These are phyloP conservation scores for Tolypocladium amazonense DNA, from an alignment of 2,329 filamentous ascomycete genomes.

Conservation along the genomic window DNA sequence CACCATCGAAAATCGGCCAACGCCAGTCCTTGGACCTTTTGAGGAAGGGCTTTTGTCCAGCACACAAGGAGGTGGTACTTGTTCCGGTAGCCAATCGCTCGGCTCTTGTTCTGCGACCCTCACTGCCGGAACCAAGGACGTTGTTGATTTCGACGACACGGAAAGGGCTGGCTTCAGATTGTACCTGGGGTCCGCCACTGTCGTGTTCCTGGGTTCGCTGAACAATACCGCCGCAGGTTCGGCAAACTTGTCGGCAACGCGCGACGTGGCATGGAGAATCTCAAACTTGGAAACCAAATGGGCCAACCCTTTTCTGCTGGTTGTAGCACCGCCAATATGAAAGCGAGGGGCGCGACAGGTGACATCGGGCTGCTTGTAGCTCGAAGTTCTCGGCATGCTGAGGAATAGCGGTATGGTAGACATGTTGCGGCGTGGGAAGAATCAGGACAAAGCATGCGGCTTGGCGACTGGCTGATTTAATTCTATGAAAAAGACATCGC, in stretches of 20 bases:
- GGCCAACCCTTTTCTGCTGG: slow-evolving; percentile 11
- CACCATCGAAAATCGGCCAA: slow-evolving; percentile 7
- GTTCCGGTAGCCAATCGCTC: background rate
- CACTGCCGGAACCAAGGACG: background rate
- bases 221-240: background rate
- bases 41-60: background rate
- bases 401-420: background rate
- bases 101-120: background rate
- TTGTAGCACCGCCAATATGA: background rate
- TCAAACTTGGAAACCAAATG: slow-evolving; percentile 26
- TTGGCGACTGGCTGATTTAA: background rate
- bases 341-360: background rate
- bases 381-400: background rate
- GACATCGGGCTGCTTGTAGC: background rate
- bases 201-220: background rate
- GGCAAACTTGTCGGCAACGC: background rate
- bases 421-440: background rate
- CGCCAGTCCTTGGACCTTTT: background rate
- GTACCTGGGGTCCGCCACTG: background rate
- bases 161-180: background rate
- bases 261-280: slow-evolving; percentile 12
- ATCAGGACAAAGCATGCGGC: background rate
- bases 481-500: background rate
- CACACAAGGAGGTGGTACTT: background rate
- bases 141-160: background rate